Evolutionary conservation across 2,329 filamentous ascomycete genomes (phyloP).

Genomic region (Whalleya microplaca): DNA sequence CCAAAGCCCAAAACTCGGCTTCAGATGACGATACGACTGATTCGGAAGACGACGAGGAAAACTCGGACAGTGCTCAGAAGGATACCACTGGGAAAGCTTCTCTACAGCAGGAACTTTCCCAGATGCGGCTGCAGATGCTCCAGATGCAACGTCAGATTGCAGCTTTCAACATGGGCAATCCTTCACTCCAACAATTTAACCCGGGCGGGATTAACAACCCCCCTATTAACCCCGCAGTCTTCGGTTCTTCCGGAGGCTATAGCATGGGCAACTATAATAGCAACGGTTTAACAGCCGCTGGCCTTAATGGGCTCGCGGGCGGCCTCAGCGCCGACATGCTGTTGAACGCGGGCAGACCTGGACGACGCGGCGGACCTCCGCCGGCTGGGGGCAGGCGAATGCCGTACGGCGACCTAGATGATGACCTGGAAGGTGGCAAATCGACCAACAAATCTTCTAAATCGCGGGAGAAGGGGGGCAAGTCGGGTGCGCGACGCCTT

Average conservation of each 20-base stretch:
- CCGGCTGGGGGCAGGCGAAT: slow-evolving; percentile 3
- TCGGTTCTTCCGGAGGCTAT: slow-evolving; percentile 1
- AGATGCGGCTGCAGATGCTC: slow-evolving; percentile 34
- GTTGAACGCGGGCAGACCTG: background rate
- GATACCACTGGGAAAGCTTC: slow-evolving; percentile 17
- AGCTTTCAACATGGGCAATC: slow-evolving; percentile 6
- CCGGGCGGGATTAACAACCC: background rate
- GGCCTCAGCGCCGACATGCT: too few relatives aligned
- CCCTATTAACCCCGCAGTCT: slow-evolving; percentile 2
- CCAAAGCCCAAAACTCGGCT: slow-evolving; percentile 24
- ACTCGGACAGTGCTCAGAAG: slow-evolving; percentile 17
- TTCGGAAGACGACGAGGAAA: slow-evolving; percentile 25
- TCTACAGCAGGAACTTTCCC: slow-evolving; percentile 25
- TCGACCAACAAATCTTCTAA: slow-evolving; percentile 10
- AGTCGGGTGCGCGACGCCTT: slow-evolving; percentile 28
- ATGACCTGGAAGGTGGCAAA: slow-evolving; percentile 7
- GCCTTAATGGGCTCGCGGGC: background rate
- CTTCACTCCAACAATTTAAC: background rate
- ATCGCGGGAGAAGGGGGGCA: slow-evolving; percentile 19
- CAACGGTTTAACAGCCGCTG: background rate
- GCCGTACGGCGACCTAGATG: background rate
- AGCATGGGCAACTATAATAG: slow-evolving; percentile 1
- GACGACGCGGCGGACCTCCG: background rate
- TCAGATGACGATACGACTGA: slow-evolving; percentile 30
- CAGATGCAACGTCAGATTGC: slow-evolving; percentile 22